These are phyloP conservation scores for Lactifluus pinguis DNA, from an alignment of 768 basidiomycete species.

Conservation along the genomic window DNA sequence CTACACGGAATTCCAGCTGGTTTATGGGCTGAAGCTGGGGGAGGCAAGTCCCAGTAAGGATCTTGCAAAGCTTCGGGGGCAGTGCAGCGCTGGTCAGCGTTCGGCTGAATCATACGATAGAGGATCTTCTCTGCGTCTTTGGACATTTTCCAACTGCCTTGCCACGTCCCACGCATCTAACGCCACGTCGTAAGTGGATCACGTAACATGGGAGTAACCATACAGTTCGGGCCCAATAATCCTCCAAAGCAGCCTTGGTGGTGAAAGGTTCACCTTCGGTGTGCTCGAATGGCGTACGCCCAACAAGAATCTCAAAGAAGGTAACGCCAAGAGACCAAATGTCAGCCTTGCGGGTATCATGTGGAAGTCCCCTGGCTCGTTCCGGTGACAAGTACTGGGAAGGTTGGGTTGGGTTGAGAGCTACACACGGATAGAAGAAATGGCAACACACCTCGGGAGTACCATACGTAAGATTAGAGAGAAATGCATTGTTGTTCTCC, in stretches of 20 bases:
- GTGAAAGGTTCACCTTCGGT: conserved; percentile 70
- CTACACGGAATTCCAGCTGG: conserved; percentile 27
- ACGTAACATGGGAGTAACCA: conserved; percentile 19
- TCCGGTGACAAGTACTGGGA: conserved; percentile 86
- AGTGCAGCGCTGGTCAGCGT: conserved; percentile 72
- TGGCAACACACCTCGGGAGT: conserved; percentile 66
- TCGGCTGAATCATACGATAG: conserved; percentile 70
- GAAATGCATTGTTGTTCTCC: conserved; percentile 55
- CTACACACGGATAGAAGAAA: neutral
- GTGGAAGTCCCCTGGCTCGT: conserved; percentile 76
- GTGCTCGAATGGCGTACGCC: conserved; percentile 87
- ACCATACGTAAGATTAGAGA: conserved; percentile 77
- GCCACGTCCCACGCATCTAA: conserved; percentile 76
- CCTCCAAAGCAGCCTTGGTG: conserved; percentile 71
- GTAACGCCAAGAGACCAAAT: conserved; percentile 83
- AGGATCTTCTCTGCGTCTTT: conserved; percentile 55
- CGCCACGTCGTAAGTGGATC: neutral
- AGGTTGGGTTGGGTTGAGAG: neutral
- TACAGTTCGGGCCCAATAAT: conserved; percentile 81
- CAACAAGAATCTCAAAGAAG: conserved; percentile 89
- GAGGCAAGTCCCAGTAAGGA: conserved; percentile 46
- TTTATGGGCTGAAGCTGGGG: neutral
- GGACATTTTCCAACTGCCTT: conserved; percentile 71
- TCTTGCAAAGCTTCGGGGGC: conserved; percentile 58
- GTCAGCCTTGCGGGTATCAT: conserved; percentile 91